Evolutionary conservation across 2,329 filamentous ascomycete genomes (phyloP).

Genomic region (Colletotrichum abscissum): DNA sequence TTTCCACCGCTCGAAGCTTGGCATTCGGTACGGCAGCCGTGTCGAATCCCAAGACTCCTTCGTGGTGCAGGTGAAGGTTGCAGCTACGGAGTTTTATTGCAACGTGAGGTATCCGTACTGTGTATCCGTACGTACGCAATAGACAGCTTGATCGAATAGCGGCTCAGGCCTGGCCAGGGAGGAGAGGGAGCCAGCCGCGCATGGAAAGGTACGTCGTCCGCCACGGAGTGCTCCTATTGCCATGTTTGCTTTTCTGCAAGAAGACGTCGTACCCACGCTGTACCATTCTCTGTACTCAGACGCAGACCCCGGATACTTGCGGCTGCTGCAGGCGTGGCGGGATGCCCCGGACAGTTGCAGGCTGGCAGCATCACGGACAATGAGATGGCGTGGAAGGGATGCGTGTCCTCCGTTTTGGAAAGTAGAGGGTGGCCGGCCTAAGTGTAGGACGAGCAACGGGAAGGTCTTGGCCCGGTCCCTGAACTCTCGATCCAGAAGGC

Average conservation of each 20-base stretch:
- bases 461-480: constrained; percentile 25
- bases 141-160: background rate
- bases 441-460: constrained; percentile 20
- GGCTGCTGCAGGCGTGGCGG: background rate
- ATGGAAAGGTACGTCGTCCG: background rate
- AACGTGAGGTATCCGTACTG: background rate
- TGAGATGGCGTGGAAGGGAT: constrained; percentile 21
- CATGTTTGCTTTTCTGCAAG: background rate
- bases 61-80: background rate
- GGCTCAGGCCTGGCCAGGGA: too few relatives aligned
- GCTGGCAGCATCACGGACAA: constrained; percentile 1
- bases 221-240: background rate
- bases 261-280: background rate
- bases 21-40: background rate
- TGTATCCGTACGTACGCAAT: too few relatives aligned
- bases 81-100: background rate
- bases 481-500: background rate
- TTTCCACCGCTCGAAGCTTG: constrained; percentile 12
- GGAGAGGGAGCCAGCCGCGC: background rate
- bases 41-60: background rate
- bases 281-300: background rate
- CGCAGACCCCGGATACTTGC: too few relatives aligned
- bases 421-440: background rate
- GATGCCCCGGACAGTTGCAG: constrained; percentile 24
- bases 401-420: constrained; percentile 31